Evolutionary conservation across 2,329 filamentous ascomycete genomes (phyloP).

Genomic region (Colletotrichum sp.): DNA sequence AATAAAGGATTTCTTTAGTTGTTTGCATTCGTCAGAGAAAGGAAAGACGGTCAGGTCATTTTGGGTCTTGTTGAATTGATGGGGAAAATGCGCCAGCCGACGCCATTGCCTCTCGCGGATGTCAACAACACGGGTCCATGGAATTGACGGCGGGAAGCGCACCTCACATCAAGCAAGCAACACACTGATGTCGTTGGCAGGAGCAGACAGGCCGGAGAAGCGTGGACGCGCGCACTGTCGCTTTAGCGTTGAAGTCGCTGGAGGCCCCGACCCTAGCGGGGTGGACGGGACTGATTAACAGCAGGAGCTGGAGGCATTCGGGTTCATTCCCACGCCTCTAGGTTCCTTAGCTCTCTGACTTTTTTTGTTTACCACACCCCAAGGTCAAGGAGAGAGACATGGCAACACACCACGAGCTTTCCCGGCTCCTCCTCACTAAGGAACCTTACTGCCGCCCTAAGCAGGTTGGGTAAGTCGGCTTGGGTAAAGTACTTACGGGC

Average conservation of each 20-base stretch:
- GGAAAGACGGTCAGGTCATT: not conserved
- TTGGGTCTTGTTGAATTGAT: not conserved
- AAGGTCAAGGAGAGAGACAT: not conserved
- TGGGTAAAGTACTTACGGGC: not conserved
- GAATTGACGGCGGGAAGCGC: not conserved
- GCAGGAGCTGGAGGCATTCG: not conserved
- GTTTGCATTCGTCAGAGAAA: constrained; percentile 5
- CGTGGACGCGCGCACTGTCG: not conserved
- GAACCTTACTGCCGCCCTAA: not conserved
- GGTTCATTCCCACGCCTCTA: constrained; percentile 18
- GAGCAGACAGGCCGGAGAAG: not conserved
- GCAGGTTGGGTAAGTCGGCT: not conserved
- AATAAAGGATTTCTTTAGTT: not conserved
- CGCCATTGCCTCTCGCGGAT: not conserved
- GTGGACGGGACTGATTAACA: not conserved
- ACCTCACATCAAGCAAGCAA: not conserved
- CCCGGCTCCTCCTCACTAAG: not conserved
- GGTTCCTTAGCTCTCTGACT: constrained; percentile 1
- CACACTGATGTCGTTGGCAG: not conserved
- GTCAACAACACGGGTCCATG: not conserved
- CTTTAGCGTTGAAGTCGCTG: not conserved
- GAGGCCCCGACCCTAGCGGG: not conserved
- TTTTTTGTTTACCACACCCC: constrained; percentile 6
- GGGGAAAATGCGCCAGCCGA: not conserved
- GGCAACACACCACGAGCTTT: constrained; percentile 14